Evolutionary conservation across 352 stramenopile species (phyloP), one percentile per base, ranked within the genome.

Genomic region (Phytophthora tentaculata): DNA sequence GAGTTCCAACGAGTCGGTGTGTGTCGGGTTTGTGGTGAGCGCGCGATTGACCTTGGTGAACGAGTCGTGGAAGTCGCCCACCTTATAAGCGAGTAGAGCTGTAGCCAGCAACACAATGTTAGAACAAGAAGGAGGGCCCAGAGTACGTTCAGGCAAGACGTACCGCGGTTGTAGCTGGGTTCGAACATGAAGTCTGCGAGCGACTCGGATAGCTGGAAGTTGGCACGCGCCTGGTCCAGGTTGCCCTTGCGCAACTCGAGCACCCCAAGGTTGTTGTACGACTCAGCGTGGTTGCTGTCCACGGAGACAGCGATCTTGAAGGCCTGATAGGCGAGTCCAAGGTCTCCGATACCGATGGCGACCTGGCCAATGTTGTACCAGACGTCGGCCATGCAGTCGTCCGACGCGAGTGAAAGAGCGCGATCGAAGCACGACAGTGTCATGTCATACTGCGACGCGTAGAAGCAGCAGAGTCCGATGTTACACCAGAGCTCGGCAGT

Each of bases 361-460:
- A 98, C 89, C 56, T 98, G 94, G 1, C 92, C 94, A 29, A 98
- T 81, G 73, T 98, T 98, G 81, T 97, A 98, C 95, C 94, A 98
- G 26, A 98, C 80, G 75, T 98, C 93, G 26, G 89, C 90, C 76
- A 96, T 94, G 56, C 79, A 87, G 59, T 97, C 91, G 75, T 98
- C 94, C 49, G 81, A 92, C 12, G 92, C 92, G 56, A 96, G 77
- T 12, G 74, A 63, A 3, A 98, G 84, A 22, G 95, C 94, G 23
- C 90, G 89, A 56, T 98, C 92, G 59, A 98, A 97, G 74, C 93
- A 98, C 53, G 88, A 92, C 16, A 98, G 84, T 48, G 92, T 96
- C 82, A 98, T 91, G 79, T 98, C 95, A 82, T 98, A 98, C 77
- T 98, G 86, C 20, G 86, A 86, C 14, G 92, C 90, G 81, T 98